Evolutionary conservation across 176 grass and related monocot genomes (phyloP), one percentile per base, ranked within the genome.

Genomic region (Ensete ventricosum): DNA sequence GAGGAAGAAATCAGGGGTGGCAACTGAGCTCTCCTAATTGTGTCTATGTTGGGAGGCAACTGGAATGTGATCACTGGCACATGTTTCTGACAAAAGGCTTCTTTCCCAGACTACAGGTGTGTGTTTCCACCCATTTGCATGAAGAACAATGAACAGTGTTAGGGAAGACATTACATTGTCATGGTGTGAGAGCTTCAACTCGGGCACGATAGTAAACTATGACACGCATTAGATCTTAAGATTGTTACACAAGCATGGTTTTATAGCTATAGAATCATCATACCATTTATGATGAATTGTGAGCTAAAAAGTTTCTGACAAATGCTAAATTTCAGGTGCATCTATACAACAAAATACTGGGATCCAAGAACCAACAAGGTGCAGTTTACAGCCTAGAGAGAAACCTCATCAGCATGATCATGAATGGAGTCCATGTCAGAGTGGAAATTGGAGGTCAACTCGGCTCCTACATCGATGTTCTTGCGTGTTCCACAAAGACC

Each of bases 61-160:
- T 98, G 9, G 79, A 93, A 79, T 98, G 88, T 81, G 83, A 87
- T 74, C 86, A 86, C 76, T 82, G 23, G 63, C 88, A 91, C 8
- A 82, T 89, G 82, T 87, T 92, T 75, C 80, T 98, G 51, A 85
- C 88, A 84, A 54, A 75, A 14, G 76, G 85, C 83, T 98, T 98
- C 86, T 98, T 91, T 85, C 84, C 88, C 74, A 91, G 86, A 71
- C 78, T 93, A 57, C 90, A 93, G 90, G 90, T 98, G 91, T 74
- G 55, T 60, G 43, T 50, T 12, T 43, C 29, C 48, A 43, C 34
- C 34, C 34, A 43, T 43, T 43, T 43, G 3, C 29, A 34, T 6
- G 4, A 43, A 43, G 34, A 43, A 43, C 34, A 43, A 43, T 6
- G 34, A 43, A 43, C 3, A 43, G 34, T 43, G 34, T 43, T 43